Percentiles rank a stretch among this genome's conserved stretches.
These are phyloP conservation scores for Apiotrichum montevideense DNA, from an alignment of 1,284 basidiomycete species.

Conservation along the genomic window DNA sequence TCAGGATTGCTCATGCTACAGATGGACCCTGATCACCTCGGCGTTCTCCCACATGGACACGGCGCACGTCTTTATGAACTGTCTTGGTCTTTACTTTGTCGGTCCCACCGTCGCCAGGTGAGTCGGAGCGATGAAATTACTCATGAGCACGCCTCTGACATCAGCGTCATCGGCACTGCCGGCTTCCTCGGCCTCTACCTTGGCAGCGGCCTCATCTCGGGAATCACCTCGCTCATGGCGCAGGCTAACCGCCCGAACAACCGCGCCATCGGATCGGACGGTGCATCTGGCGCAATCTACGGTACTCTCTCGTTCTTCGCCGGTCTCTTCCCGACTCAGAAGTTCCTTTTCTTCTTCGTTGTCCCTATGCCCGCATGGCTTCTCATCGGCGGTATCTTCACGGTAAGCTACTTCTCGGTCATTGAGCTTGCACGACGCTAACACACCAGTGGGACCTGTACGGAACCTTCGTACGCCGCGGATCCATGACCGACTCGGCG, in stretches of 20 bases:
- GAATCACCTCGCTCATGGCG: slow-evolving; percentile 53
- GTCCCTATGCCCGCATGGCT: slow-evolving; percentile 79
- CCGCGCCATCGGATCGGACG: slow-evolving; percentile 41
- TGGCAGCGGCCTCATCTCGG: slow-evolving; percentile 60
- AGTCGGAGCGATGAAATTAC: slow-evolving; percentile 19
- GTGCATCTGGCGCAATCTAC: slow-evolving; percentile 54
- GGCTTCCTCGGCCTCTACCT: slow-evolving; percentile 72
- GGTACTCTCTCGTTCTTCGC: slow-evolving; percentile 58
- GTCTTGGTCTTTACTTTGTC: slow-evolving; percentile 72
- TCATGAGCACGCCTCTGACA: not conserved
- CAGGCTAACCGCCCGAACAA: not conserved
- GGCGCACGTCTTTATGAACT: slow-evolving; percentile 69
- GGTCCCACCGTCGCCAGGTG: slow-evolving; percentile 59
- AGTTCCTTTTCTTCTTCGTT: slow-evolving; percentile 72
- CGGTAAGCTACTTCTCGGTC: slow-evolving; percentile 29
- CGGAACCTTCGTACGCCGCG: slow-evolving; percentile 2
- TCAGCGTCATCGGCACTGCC: slow-evolving; percentile 58
- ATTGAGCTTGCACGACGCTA: not conserved
- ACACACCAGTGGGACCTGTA: slow-evolving; percentile 28
- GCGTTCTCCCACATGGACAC: slow-evolving; percentile 65
- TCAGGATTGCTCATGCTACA: not conserved
- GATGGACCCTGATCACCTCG: slow-evolving; percentile 69
- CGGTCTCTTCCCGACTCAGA: slow-evolving; percentile 61
- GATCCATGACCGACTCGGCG: slow-evolving; percentile 56
- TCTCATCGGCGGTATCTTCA: slow-evolving; percentile 65